A percentile compares a stretch with the other conserved stretches of the same genome.
These are phyloP conservation scores for Solanum hybrid DNA, from an alignment of 305 asterid species.

Conservation along the genomic window DNA sequence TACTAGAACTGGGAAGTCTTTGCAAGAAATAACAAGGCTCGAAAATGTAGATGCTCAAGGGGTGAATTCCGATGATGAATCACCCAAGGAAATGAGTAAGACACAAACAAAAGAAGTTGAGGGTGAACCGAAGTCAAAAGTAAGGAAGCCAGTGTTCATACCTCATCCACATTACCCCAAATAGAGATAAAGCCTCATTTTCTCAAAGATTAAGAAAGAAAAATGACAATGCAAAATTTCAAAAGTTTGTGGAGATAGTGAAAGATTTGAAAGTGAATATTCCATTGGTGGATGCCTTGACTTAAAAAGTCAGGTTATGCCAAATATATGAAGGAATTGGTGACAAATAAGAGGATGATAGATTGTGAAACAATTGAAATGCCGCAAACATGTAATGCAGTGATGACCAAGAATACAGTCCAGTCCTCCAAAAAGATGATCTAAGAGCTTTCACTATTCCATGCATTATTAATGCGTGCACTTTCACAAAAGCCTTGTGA, in stretches of 20 bases:
- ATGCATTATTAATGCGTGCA: too few species aligned
- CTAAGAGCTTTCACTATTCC: neutral
- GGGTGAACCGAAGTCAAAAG: too few species aligned
- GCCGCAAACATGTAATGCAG: neutral
- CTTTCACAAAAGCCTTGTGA: neutral
- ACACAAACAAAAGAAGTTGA: too few species aligned
- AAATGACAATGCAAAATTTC: neutral
- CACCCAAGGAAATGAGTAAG: too few species aligned
- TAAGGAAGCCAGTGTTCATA: neutral
- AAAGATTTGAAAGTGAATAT: neutral
- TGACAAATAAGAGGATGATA: neutral
- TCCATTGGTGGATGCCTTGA: neutral
- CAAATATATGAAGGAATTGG: neutral
- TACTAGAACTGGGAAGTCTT: too few species aligned
- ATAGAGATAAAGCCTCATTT: neutral
- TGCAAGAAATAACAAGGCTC: too few species aligned
- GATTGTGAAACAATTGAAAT: neutral
- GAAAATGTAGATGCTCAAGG: too few species aligned
- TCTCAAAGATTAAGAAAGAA: neutral
- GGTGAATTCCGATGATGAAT: too few species aligned
- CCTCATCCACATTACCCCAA: neutral
- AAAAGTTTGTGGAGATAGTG: neutral
- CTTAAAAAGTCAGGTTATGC: neutral
- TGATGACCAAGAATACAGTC: neutral
- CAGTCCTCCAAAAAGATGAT: neutral